Evolutionary conservation across 139 green algal genomes (phyloP).

Genomic region (Picocystis salinarum): DNA sequence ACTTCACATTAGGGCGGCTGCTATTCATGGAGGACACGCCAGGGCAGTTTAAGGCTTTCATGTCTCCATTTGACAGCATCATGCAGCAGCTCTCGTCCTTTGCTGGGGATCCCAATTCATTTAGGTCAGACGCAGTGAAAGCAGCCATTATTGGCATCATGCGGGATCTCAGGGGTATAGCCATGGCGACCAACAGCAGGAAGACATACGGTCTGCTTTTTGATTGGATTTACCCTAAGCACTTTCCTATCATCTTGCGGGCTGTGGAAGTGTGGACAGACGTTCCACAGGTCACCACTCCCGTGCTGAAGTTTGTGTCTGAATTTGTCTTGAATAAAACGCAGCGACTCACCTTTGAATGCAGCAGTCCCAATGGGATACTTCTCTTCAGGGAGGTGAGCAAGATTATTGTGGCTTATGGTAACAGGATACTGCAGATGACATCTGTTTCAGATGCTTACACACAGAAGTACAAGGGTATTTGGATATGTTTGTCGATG

Average conservation of each 20-base stretch:
- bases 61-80: constrained; percentile 55
- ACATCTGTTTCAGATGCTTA: constrained; percentile 32
- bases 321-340: constrained; percentile 96
- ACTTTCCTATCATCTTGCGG: constrained; percentile 56
- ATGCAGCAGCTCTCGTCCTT: neutral
- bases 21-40: constrained; percentile 92
- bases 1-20: constrained; percentile 72
- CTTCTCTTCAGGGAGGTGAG: constrained; percentile 43
- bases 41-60: constrained; percentile 71
- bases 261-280: constrained; percentile 73
- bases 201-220: constrained; percentile 68
- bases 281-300: constrained; percentile 51
- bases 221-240: constrained; percentile 88
- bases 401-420: constrained; percentile 63
- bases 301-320: constrained; percentile 87
- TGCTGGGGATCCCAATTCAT: constrained; percentile 4
- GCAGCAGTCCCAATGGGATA: constrained; percentile 86
- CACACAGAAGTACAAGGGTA: constrained; percentile 75
- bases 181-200: constrained; percentile 62
- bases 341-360: constrained; percentile 84
- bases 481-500: constrained; percentile 70
- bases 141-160: constrained; percentile 65
- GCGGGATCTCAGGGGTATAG: constrained; percentile 79
- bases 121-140: constrained; percentile 29
- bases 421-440: constrained; percentile 33